These are phyloP conservation scores for Clohesyomyces aquaticus DNA, from an alignment of 495 filamentous ascomycete genomes.

Conservation along the genomic window DNA sequence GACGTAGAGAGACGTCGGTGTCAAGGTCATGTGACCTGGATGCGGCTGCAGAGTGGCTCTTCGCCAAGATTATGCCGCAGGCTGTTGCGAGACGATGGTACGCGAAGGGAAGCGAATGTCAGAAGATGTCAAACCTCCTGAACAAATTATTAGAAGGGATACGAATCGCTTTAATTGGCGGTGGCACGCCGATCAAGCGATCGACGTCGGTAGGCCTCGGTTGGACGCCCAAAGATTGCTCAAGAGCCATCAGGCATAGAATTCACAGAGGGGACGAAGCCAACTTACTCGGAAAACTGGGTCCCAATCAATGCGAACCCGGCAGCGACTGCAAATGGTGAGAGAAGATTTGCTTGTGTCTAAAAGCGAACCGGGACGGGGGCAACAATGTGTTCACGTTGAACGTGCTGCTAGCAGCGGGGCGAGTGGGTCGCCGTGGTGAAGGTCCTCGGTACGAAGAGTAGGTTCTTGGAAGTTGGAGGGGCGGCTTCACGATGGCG, in stretches of 20 bases:
- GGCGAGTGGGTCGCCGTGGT: no score
- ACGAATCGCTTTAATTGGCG: not conserved
- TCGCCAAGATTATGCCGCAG: not conserved
- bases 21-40: not conserved
- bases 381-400: no score
- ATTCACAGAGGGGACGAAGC: not conserved
- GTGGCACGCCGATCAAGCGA: not conserved
- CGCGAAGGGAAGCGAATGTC: not conserved
- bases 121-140: not conserved
- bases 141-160: not conserved
- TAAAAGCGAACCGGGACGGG: no score
- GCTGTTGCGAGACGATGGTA: not conserved
- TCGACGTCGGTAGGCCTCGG: not conserved
- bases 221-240: not conserved
- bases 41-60: not conserved
- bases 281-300: no score
- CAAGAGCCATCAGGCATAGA: not conserved
- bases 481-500: conserved; percentile 20
- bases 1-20: not conserved
- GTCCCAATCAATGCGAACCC: no score
- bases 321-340: no score
- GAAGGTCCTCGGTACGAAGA: no score
- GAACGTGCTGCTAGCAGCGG: no score
- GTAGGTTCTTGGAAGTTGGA: no score
- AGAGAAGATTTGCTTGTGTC: no score